Percentiles rank a stretch among this genome's conserved stretches.
These are phyloP conservation scores for Leccinum angustisporum DNA, from an alignment of 1,284 basidiomycete species.

Conservation along the genomic window DNA sequence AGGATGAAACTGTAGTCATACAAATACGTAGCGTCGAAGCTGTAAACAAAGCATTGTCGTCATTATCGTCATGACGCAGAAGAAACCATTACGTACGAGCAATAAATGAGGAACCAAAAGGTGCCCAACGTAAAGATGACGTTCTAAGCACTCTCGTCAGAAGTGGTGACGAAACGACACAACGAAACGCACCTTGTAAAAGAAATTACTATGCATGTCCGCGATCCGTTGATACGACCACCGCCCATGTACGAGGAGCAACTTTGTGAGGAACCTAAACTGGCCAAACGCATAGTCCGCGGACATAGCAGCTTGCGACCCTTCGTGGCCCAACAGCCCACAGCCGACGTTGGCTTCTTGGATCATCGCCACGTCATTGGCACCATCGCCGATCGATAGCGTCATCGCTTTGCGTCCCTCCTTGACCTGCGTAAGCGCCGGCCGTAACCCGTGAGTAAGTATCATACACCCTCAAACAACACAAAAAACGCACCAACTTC, in stretches of 20 bases:
- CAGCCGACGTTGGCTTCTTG: constrained; percentile 98
- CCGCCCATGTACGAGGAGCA: constrained; percentile 92
- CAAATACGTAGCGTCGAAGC: constrained; percentile 93
- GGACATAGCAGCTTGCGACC: constrained; percentile 98
- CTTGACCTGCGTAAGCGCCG: constrained; percentile 63
- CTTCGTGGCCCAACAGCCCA: constrained; percentile 92
- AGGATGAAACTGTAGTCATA: constrained; percentile 96
- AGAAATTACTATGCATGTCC: constrained; percentile 98
- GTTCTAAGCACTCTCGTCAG: constrained; percentile 49
- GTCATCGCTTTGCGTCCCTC: constrained; percentile 97
- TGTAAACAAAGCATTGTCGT: constrained; percentile 29
- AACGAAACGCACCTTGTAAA: constrained; percentile 78
- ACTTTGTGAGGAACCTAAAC: constrained; percentile 90
- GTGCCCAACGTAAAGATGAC: constrained; percentile 89
- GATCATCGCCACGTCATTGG: constrained; percentile 97
- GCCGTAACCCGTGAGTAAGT: constrained; percentile 3
- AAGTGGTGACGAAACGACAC: neutral
- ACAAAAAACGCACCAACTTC: constrained; percentile 65
- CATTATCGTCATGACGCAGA: neutral
- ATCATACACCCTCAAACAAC: neutral
- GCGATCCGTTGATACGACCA: constrained; percentile 97
- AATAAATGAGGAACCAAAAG: constrained; percentile 94
- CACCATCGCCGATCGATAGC: constrained; percentile 94
- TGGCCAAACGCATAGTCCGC: constrained; percentile 98
- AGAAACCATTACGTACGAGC: constrained; percentile 52